A percentile compares a stretch with the other conserved stretches of the same genome.
Conservation (phyloP, 495 filamentous ascomycete genomes). For the Tricharina praecox region DNA sequence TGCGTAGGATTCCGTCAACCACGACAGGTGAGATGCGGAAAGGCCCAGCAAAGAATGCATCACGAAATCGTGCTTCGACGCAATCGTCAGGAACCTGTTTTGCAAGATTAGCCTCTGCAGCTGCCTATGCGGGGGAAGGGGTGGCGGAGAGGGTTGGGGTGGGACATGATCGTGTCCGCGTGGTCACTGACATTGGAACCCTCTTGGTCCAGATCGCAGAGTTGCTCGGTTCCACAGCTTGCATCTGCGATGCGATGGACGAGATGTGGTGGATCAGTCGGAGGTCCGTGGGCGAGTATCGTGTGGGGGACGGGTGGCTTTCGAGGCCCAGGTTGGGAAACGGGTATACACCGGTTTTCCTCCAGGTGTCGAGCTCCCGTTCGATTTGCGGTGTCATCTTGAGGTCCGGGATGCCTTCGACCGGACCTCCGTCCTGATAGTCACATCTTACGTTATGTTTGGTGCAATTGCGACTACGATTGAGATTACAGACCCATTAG, state of each 20-base stretch:
- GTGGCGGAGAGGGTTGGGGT: too few species aligned
- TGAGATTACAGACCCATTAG: background rate
- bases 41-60: conserved; percentile 85
- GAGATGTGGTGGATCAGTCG: conserved; percentile 84
- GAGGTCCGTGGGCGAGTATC: conserved; percentile 56
- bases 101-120: background rate
- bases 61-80: conserved; percentile 64
- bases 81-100: conserved; percentile 66
- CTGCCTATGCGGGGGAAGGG: conserved; percentile 5
- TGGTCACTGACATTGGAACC: conserved; percentile 58
- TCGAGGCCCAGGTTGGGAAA: conserved; percentile 67
- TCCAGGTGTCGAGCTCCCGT: conserved; percentile 65
- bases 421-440: conserved; percentile 66
- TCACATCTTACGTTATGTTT: conserved; percentile 97
- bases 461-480: conserved; percentile 76
- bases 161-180: background rate
- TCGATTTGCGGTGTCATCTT: conserved; percentile 42
- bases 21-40: conserved; percentile 79
- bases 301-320: conserved; percentile 44
- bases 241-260: conserved; percentile 66
- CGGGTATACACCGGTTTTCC: conserved; percentile 65
- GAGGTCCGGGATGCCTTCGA: conserved; percentile 66
- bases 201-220: conserved; percentile 84
- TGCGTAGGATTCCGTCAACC: conserved; percentile 62
- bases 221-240: conserved; percentile 55